Conservation (phyloP, 176 grass and related monocot species). For the Juncus effusus region DNA sequence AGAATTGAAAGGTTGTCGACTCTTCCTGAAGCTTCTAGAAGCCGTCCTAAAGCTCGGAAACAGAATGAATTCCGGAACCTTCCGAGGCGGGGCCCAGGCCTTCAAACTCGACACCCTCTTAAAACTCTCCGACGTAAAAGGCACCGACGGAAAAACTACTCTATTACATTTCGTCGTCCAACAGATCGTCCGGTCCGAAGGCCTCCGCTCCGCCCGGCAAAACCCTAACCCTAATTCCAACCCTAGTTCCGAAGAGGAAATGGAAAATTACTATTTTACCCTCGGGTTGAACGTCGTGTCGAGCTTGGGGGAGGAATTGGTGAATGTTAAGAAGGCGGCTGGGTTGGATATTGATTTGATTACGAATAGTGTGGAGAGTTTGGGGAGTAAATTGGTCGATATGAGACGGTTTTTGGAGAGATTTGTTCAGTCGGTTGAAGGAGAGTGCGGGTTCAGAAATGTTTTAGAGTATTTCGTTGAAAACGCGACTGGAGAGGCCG, state of each 20-base stretch:
- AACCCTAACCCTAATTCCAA: slow-evolving; percentile 24
- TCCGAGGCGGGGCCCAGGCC: slow-evolving; percentile 71
- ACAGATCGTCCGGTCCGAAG: slow-evolving; percentile 80
- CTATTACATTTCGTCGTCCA: slow-evolving; percentile 81
- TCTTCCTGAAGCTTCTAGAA: slow-evolving; percentile 91
- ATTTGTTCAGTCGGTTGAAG: slow-evolving; percentile 47
- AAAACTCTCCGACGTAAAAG: slow-evolving; percentile 80
- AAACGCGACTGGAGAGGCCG: slow-evolving; percentile 41
- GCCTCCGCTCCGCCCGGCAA: slow-evolving; percentile 39
- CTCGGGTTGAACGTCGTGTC: slow-evolving; percentile 70
- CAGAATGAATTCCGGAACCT: slow-evolving; percentile 82
- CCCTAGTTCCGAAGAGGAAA: slow-evolving; percentile 17
- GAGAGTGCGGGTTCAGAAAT: slow-evolving; percentile 63
- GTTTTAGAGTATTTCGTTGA: slow-evolving; percentile 53
- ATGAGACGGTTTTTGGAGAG: slow-evolving; percentile 69
- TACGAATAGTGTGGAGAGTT: slow-evolving; percentile 43
- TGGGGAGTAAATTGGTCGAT: slow-evolving; percentile 53
- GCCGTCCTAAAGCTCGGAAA: slow-evolving; percentile 89
- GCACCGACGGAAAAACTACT: slow-evolving; percentile 80
- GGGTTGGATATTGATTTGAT: slow-evolving; percentile 64
- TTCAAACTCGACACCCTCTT: slow-evolving; percentile 88
- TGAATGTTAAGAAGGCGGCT: slow-evolving; percentile 73
- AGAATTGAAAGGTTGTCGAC: slow-evolving; percentile 61
- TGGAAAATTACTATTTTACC: slow-evolving; percentile 54
- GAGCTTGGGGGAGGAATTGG: slow-evolving; percentile 54